phyloP scores from a whole-genome alignment of 805 yeast genomes.

The Myxozyma lipomycoides region DNA sequence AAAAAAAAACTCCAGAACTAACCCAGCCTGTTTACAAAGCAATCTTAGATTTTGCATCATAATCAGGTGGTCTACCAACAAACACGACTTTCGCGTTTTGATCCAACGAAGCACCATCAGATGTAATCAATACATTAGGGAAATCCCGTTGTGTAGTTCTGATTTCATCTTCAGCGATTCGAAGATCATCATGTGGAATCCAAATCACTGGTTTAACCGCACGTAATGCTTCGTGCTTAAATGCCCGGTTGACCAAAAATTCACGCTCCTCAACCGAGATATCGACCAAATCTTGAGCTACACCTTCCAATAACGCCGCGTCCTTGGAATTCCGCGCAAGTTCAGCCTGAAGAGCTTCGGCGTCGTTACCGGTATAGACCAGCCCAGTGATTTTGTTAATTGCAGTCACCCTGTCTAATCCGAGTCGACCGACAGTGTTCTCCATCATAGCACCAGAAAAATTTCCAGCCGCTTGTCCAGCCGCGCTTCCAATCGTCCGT shows the following conservation, averaged over 20 bases:
- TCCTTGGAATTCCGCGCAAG: conserved; percentile 18
- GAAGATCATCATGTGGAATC: conserved; percentile 44
- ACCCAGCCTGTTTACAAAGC: conserved; percentile 14
- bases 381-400: conserved; percentile 14
- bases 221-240: conserved; percentile 36
- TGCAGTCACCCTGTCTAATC: not conserved
- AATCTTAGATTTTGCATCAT: conserved; percentile 28
- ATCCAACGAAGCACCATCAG: conserved; percentile 32
- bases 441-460: conserved; percentile 10
- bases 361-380: conserved; percentile 24
- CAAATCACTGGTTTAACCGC: conserved; percentile 39
- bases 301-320: conserved; percentile 30
- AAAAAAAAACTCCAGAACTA: not conserved
- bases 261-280: conserved; percentile 32
- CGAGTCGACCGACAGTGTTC: conserved; percentile 8
- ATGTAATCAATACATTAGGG: conserved; percentile 32
- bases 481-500: conserved; percentile 10
- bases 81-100: conserved; percentile 30
- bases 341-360: conserved; percentile 13
- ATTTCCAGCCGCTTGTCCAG: conserved; percentile 10
- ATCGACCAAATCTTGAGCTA: conserved; percentile 31
- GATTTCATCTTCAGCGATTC: conserved; percentile 39
- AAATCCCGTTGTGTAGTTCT: conserved; percentile 30
- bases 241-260: conserved; percentile 31
- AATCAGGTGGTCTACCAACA: conserved; percentile 32